These are phyloP conservation scores for Zychaea mexicana DNA, from an alignment of 371 early-diverging fungal genomes.

Conservation along the genomic window DNA sequence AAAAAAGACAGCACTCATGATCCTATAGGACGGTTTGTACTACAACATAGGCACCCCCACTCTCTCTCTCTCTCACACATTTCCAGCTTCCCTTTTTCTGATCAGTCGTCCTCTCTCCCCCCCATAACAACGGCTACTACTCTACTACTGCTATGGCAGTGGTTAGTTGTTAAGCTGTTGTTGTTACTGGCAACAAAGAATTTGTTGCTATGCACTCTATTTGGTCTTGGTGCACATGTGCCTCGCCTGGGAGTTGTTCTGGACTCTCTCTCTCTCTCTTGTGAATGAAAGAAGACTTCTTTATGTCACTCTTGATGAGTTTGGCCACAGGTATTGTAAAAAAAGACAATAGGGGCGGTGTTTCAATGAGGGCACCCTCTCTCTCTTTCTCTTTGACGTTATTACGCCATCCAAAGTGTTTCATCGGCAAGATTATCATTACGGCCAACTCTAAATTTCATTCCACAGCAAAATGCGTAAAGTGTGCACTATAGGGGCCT, in stretches of 20 bases:
- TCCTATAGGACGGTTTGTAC: too few relatives aligned
- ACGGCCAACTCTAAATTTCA: not conserved
- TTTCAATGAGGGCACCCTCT: not conserved
- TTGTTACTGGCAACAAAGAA: too few relatives aligned
- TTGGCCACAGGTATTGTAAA: too few relatives aligned
- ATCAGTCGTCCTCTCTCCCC: not conserved
- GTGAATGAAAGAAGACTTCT: not conserved
- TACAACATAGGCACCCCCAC: not conserved
- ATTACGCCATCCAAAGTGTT: constrained; percentile 4
- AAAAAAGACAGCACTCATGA: too few relatives aligned
- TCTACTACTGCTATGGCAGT: too few relatives aligned
- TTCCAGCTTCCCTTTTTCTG: not conserved
- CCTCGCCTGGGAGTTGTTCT: constrained; percentile 1
- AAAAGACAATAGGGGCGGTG: too few relatives aligned
- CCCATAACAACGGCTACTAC: too few relatives aligned
- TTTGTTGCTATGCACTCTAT: too few relatives aligned
- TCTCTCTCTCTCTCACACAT: not conserved
- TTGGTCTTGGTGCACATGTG: constrained; percentile 5
- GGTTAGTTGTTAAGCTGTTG: too few relatives aligned
- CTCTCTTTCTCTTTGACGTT: not conserved
- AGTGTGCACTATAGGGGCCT: too few relatives aligned
- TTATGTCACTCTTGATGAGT: too few relatives aligned
- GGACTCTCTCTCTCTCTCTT: not conserved
- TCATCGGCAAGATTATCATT: constrained; percentile 6
- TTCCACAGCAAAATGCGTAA: not conserved